Percentiles rank a stretch among this genome's conserved stretches.
These are phyloP conservation scores for Achaetomium macrosporum DNA, from an alignment of 2,329 filamentous ascomycete genomes.

Conservation along the genomic window DNA sequence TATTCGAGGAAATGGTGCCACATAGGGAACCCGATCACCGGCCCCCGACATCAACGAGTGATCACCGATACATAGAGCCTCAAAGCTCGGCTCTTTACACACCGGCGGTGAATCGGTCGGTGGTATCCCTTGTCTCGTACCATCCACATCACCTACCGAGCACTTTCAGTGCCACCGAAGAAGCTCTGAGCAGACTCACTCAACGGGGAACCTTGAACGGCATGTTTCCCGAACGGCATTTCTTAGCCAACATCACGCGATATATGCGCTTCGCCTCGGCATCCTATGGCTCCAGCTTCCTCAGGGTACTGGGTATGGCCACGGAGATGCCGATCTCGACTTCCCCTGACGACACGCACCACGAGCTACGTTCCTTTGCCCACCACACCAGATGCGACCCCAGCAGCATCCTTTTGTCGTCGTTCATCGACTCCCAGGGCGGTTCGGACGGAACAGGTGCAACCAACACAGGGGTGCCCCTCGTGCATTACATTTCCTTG, in stretches of 20 bases:
- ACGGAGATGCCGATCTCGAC: conserved; percentile 42
- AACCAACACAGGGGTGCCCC: conserved; percentile 59
- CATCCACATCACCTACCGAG: conserved; percentile 45
- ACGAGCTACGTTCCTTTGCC: conserved; percentile 58
- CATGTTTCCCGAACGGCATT: conserved; percentile 53
- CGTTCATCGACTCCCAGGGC: conserved; percentile 64
- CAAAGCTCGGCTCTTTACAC: conserved; percentile 55
- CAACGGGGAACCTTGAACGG: conserved; percentile 50
- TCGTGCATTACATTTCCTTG: conserved; percentile 67
- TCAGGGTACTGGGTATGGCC: conserved; percentile 57
- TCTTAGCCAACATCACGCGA: conserved; percentile 56
- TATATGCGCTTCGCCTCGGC: conserved; percentile 64
- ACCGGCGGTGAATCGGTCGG: conserved; percentile 49
- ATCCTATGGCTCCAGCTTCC: conserved; percentile 58
- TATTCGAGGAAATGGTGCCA: conserved; percentile 24
- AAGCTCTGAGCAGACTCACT: conserved; percentile 41
- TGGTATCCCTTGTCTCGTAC: conserved; percentile 47
- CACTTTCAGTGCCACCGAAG: conserved; percentile 43
- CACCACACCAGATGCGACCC: conserved; percentile 55
- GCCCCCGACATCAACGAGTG: not conserved
- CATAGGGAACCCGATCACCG: too few species aligned
- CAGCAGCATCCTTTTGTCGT: conserved; percentile 59
- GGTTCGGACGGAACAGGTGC: conserved; percentile 60
- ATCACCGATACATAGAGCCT: conserved; percentile 30
- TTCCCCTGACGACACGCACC: conserved; percentile 44